Evolutionary conservation across 352 stramenopile genomes (phyloP).

Genomic region (Phytopythium ostracodes): DNA sequence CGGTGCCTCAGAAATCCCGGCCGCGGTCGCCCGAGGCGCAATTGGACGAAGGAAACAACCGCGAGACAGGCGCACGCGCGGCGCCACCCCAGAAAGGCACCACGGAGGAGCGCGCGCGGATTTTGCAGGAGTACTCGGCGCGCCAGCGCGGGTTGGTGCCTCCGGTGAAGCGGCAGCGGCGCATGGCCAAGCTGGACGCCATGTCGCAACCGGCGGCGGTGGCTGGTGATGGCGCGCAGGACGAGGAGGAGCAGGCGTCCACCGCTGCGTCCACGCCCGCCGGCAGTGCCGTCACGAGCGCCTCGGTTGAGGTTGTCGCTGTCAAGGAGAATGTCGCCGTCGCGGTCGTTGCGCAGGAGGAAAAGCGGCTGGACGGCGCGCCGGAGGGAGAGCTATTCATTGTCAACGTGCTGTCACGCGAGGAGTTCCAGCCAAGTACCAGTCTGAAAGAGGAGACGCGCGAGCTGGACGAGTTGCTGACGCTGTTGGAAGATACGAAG

Average conservation of each 20-base stretch:
- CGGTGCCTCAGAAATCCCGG: neutral
- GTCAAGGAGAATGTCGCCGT: slow-evolving; percentile 7
- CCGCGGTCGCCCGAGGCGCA: slow-evolving; percentile 2
- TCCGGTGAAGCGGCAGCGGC: slow-evolving; percentile 7
- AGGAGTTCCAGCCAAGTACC: slow-evolving; percentile 36
- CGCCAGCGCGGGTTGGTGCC: neutral
- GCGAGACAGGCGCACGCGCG: neutral
- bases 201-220: neutral
- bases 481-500: neutral
- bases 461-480: slow-evolving; percentile 30
- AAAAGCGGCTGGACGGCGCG: slow-evolving; percentile 40
- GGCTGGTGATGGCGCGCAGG: neutral
- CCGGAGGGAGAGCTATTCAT: slow-evolving; percentile 57
- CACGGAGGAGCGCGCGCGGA: slow-evolving; percentile 7
- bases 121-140: slow-evolving; percentile 7
- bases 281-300: neutral
- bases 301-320: neutral
- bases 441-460: slow-evolving; percentile 27
- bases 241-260: slow-evolving; percentile 2
- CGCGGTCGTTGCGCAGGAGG: slow-evolving; percentile 19
- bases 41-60: neutral
- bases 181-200: neutral
- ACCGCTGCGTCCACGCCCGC: slow-evolving; percentile 2
- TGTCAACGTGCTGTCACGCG: slow-evolving; percentile 40
- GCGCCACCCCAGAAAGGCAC: neutral